phyloP scores from a whole-genome alignment of 495 filamentous ascomycete genomes.

The Sabuloglossum arenarium region DNA sequence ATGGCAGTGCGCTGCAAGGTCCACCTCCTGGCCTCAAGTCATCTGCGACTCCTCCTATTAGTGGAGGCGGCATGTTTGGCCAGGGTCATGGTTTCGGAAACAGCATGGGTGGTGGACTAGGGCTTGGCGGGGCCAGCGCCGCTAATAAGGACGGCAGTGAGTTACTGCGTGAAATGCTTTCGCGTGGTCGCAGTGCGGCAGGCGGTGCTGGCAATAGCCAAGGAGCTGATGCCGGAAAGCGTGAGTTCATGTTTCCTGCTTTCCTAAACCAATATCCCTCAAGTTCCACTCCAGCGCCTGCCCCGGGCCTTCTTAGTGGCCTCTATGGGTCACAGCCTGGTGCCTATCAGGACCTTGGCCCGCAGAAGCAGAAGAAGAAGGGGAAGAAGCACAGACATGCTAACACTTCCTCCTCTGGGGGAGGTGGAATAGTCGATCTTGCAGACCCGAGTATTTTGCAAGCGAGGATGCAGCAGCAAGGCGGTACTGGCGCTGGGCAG shows the following conservation, averaged over 20 bases:
- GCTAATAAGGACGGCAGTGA: constrained; percentile 48
- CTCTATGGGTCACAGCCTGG: constrained; percentile 76
- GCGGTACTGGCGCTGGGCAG: constrained; percentile 63
- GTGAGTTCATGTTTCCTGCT: constrained; percentile 77
- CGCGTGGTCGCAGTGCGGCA: constrained; percentile 27
- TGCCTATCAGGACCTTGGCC: constrained; percentile 62
- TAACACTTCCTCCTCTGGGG: constrained; percentile 99
- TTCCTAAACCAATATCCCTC: constrained; percentile 67
- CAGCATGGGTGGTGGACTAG: constrained; percentile 39
- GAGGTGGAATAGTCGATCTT: constrained; percentile 96
- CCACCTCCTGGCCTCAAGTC: constrained; percentile 93
- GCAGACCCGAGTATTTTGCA: constrained; percentile 98
- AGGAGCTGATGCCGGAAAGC: constrained; percentile 68
- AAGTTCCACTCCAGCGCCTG: constrained; percentile 74
- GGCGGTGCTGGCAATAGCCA: constrained; percentile 26
- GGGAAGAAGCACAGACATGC: constrained; percentile 99
- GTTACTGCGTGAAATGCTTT: constrained; percentile 56
- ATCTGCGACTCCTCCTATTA: constrained; percentile 73
- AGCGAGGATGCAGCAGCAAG: constrained; percentile 74
- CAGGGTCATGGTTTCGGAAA: constrained; percentile 54
- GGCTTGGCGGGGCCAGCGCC: constrained; percentile 41
- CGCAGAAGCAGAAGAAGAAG: constrained; percentile 97
- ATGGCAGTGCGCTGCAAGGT: constrained; percentile 52
- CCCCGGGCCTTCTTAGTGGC: constrained; percentile 69
- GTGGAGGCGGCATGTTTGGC: constrained; percentile 52